phyloP scores from a whole-genome alignment of 2,329 filamentous ascomycete genomes.

The Cordyceps cateniannulata region DNA sequence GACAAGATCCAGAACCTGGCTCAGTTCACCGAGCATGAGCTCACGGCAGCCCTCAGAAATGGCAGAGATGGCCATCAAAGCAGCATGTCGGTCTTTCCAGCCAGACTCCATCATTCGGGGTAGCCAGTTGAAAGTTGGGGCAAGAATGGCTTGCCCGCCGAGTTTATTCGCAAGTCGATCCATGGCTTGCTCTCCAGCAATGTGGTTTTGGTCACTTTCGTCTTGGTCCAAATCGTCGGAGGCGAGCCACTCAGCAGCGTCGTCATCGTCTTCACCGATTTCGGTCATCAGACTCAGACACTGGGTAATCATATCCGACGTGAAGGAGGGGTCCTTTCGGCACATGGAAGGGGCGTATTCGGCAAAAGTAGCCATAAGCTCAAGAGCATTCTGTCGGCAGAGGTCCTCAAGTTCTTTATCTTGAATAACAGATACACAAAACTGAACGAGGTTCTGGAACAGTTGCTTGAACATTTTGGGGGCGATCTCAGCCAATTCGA shows the following conservation, averaged over 20 bases:
- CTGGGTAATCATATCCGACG: constrained; percentile 95
- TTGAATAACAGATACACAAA: constrained; percentile 87
- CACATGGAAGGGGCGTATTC: constrained; percentile 93
- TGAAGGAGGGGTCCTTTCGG: constrained; percentile 87
- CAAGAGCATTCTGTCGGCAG: constrained; percentile 87
- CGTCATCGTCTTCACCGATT: constrained; percentile 87
- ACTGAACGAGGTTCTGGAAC: constrained; percentile 89
- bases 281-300: constrained; percentile 98
- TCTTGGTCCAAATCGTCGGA: constrained; percentile 93
- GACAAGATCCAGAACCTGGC: constrained; percentile 91
- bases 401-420: constrained; percentile 92
- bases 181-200: constrained; percentile 97
- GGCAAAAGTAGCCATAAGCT: constrained; percentile 96
- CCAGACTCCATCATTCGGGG: constrained; percentile 96
- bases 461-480: constrained; percentile 95
- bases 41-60: constrained; percentile 97
- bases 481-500: constrained; percentile 88
- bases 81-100: constrained; percentile 93
- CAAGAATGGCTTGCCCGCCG: constrained; percentile 84
- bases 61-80: constrained; percentile 96
- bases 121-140: constrained; percentile 93
- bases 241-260: constrained; percentile 87
- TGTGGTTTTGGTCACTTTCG: constrained; percentile 94
- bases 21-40: constrained; percentile 89
- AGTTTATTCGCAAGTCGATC: constrained; percentile 95